Evolutionary conservation across 768 basidiomycete genomes (phyloP).

Genomic region (Phlebiopsis flavidoalba): DNA sequence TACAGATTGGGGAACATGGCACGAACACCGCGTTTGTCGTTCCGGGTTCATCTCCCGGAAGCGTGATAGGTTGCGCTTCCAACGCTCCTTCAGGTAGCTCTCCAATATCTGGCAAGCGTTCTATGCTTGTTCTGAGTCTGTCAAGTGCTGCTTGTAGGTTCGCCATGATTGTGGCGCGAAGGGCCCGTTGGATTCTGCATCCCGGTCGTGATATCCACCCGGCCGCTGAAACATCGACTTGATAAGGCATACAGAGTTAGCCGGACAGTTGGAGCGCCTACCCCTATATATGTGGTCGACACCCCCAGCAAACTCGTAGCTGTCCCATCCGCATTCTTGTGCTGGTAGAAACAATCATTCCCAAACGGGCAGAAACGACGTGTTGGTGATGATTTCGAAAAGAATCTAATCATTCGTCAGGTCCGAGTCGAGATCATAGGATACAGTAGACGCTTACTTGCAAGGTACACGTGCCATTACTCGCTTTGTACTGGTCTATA

Average conservation of each 20-base stretch:
- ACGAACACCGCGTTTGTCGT: not conserved
- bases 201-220: not conserved
- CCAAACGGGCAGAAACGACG: constrained; percentile 73
- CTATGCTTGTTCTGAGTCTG: not conserved
- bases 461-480: constrained; percentile 70
- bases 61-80: not conserved
- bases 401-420: constrained; percentile 42
- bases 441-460: constrained; percentile 38
- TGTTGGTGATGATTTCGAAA: constrained; percentile 43
- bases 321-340: constrained; percentile 64
- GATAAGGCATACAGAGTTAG: not conserved
- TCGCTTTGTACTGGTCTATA: constrained; percentile 59
- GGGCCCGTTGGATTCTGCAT: not conserved
- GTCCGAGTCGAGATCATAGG: not conserved
- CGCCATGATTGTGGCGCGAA: not conserved
- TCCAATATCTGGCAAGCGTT: not conserved
- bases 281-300: constrained; percentile 16
- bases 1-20: not conserved
- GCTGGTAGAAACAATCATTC: constrained; percentile 76
- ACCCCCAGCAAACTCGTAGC: constrained; percentile 50
- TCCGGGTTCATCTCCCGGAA: not conserved
- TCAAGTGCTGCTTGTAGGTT: not conserved
- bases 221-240: not conserved
- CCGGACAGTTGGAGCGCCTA: not conserved
- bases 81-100: not conserved